A percentile compares a stretch with the other conserved stretches of the same genome.
Conservation (phyloP, 2,329 filamentous ascomycete genomes). For the Xylaria sp. region DNA sequence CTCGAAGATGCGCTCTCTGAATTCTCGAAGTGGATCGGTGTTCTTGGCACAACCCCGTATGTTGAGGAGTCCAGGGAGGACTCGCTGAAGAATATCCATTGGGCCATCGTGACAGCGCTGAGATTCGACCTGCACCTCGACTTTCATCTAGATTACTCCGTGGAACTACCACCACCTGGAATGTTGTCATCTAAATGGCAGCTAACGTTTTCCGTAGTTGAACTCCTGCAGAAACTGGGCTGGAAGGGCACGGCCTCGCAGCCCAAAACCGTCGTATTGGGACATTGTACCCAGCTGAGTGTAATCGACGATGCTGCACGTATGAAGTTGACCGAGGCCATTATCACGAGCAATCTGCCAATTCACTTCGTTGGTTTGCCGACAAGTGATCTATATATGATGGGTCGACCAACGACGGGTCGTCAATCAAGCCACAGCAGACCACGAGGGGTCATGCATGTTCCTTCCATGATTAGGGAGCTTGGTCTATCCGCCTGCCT, state of each 20-base stretch:
- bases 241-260: constrained; percentile 43
- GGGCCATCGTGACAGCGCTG: constrained; percentile 54
- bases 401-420: constrained; percentile 41
- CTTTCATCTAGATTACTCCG: constrained; percentile 67
- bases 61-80: constrained; percentile 51
- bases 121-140: constrained; percentile 53
- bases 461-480: constrained; percentile 55
- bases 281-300: constrained; percentile 64
- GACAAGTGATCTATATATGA: constrained; percentile 69
- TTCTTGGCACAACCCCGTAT: constrained; percentile 64
- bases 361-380: constrained; percentile 64
- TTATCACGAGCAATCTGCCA: constrained; percentile 46
- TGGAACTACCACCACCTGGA: constrained; percentile 37
- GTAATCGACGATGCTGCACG: constrained; percentile 49
- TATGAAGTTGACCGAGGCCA: constrained; percentile 41
- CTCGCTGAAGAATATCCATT: constrained; percentile 54
- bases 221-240: constrained; percentile 41
- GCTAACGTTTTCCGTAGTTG: constrained; percentile 50
- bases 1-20: constrained; percentile 32
- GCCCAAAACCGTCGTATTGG: constrained; percentile 51
- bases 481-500: constrained; percentile 56
- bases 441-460: constrained; percentile 56
- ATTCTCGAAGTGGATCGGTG: constrained; percentile 44
- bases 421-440: constrained; percentile 23
- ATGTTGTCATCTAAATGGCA: constrained; percentile 34